A percentile compares a stretch with the other conserved stretches of the same genome.
These are phyloP conservation scores for Trichoderma guizhouense DNA, from an alignment of 2,329 filamentous ascomycete genomes.

Conservation along the genomic window DNA sequence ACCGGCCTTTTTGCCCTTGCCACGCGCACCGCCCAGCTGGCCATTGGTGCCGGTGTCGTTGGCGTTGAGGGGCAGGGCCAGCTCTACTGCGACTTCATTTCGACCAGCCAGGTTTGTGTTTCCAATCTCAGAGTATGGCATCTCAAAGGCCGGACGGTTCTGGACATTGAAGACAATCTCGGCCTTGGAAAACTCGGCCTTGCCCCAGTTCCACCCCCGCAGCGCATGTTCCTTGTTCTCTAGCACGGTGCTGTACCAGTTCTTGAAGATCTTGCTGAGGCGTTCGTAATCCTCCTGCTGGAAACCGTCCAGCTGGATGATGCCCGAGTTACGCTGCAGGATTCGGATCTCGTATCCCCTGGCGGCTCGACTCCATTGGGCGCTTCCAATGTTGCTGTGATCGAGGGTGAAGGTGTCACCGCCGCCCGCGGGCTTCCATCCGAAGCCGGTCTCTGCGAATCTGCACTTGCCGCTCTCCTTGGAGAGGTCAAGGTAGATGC, in stretches of 20 bases:
- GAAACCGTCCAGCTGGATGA: conserved; percentile 94
- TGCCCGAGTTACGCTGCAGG: conserved; percentile 74
- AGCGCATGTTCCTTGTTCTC: conserved; percentile 92
- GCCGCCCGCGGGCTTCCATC: conserved; percentile 86
- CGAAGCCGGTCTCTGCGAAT: conserved; percentile 89
- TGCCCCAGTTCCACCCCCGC: conserved; percentile 99
- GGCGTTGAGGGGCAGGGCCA: conserved; percentile 70
- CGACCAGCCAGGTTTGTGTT: conserved; percentile 97
- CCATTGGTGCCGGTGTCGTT: conserved; percentile 72
- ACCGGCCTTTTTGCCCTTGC: conserved; percentile 82
- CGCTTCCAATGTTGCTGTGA: conserved; percentile 75
- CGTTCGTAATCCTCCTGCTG: conserved; percentile 92
- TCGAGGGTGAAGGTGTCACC: conserved; percentile 94
- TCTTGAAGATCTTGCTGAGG: conserved; percentile 88
- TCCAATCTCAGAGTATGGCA: conserved; percentile 94
- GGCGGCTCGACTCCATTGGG: conserved; percentile 92
- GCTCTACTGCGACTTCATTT: conserved; percentile 96
- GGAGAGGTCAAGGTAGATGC: conserved; percentile 93
- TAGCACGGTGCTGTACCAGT: conserved; percentile 93
- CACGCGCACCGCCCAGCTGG: conserved; percentile 67
- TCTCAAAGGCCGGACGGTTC: conserved; percentile 92
- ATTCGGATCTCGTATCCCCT: conserved; percentile 95
- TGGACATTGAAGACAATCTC: conserved; percentile 96
- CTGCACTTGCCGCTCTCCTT: conserved; percentile 90
- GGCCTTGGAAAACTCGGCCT: conserved; percentile 92